These are phyloP conservation scores for Aspergillus sp. DNA, from an alignment of 2,329 filamentous ascomycete species.

Conservation along the genomic window DNA sequence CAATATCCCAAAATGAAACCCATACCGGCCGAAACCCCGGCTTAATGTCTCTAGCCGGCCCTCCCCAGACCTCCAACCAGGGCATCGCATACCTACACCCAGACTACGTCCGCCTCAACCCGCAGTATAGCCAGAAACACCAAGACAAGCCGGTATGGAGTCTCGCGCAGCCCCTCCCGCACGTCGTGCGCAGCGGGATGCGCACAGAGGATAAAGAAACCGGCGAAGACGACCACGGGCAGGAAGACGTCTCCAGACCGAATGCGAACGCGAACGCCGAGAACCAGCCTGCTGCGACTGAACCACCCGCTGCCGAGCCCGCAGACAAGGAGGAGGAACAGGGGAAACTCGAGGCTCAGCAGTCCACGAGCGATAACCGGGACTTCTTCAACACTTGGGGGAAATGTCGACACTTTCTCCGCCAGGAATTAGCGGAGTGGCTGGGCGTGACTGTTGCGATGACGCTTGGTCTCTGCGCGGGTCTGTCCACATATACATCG, in stretches of 20 bases:
- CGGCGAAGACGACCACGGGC: background rate
- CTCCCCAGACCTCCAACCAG: background rate
- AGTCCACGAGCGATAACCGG: constrained; percentile 15
- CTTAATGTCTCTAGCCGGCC: background rate
- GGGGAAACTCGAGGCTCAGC: background rate
- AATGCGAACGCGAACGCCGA: background rate
- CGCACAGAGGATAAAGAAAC: background rate
- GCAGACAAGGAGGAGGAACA: background rate
- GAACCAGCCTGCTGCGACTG: background rate
- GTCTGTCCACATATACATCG: constrained; percentile 23
- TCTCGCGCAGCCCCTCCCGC: constrained; percentile 52
- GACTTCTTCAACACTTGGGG: constrained; percentile 30
- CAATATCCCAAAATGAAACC: too few species aligned
- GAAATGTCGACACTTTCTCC: constrained; percentile 23
- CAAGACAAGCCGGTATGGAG: constrained; percentile 49
- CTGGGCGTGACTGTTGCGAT: constrained; percentile 30
- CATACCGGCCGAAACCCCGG: background rate
- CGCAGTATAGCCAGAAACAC: constrained; percentile 50
- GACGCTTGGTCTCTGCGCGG: constrained; percentile 30
- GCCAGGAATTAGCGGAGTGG: constrained; percentile 33
- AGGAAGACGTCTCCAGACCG: background rate
- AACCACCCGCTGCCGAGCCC: background rate
- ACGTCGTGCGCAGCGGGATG: constrained; percentile 45
- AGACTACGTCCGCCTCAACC: constrained; percentile 41
- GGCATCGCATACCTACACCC: constrained; percentile 12